A percentile compares a stretch with the other conserved stretches of the same genome.
These are phyloP conservation scores for Vanrija sp. DNA, from an alignment of 1,284 basidiomycete species.

Conservation along the genomic window DNA sequence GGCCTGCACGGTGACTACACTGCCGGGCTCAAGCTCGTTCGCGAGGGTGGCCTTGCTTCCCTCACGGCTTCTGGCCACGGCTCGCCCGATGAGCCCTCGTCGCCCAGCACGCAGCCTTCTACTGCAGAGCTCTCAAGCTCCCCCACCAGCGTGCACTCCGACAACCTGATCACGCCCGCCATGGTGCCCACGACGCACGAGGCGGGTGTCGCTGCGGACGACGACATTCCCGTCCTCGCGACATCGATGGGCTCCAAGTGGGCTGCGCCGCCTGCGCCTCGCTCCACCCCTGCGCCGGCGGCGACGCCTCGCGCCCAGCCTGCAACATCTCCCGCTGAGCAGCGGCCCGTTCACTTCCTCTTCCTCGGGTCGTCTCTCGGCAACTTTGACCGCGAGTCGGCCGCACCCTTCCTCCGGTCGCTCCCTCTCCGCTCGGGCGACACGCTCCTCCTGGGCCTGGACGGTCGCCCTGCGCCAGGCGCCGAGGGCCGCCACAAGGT, in stretches of 20 bases:
- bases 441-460: slow-evolving; percentile 68
- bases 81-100: slow-evolving; percentile 1
- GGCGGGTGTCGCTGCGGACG: slow-evolving; percentile 16
- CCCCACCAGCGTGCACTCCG: slow-evolving; percentile 15
- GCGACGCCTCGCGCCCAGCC: no score
- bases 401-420: slow-evolving; percentile 69
- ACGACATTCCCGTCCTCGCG: slow-evolving; percentile 4
- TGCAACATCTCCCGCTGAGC: neutral
- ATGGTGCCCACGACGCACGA: slow-evolving; percentile 15
- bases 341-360: slow-evolving; percentile 67
- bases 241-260: neutral
- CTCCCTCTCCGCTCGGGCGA: slow-evolving; percentile 66
- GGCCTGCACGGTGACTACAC: slow-evolving; percentile 90
- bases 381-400: slow-evolving; percentile 77
- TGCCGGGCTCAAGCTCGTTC: slow-evolving; percentile 61
- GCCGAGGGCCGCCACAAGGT: slow-evolving; percentile 41
- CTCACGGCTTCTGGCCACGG: slow-evolving; percentile 12
- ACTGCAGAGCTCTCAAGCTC: neutral
- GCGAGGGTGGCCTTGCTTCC: slow-evolving; percentile 47
- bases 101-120: neutral
- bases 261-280: no score
- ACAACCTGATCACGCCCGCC: slow-evolving; percentile 22
- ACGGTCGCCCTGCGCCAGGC: slow-evolving; percentile 54
- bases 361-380: slow-evolving; percentile 95
- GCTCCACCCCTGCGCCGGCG: no score